phyloP scores from a whole-genome alignment of 2,329 filamentous ascomycete genomes.

The Helminthosporium solani region DNA sequence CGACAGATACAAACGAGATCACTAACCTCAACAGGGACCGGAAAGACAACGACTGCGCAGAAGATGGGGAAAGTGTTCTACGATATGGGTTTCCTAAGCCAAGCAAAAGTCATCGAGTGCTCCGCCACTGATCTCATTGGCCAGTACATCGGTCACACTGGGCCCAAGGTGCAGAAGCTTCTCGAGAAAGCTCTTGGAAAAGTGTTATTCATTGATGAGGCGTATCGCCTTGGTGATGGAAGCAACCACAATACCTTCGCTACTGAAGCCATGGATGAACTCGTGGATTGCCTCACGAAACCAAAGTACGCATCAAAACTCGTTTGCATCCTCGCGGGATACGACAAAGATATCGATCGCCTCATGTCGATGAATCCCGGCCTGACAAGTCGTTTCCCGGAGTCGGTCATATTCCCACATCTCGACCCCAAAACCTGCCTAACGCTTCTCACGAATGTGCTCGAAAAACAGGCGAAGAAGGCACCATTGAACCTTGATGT shows the following conservation, averaged over 20 bases:
- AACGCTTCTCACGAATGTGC: slow-evolving; percentile 42
- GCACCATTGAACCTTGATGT: slow-evolving; percentile 30
- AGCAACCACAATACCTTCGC: slow-evolving; percentile 52
- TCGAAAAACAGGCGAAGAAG: slow-evolving; percentile 40
- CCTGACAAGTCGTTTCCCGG: slow-evolving; percentile 65
- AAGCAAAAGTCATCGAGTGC: slow-evolving; percentile 61
- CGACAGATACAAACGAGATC: background rate
- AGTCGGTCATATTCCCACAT: slow-evolving; percentile 57
- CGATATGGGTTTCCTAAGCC: slow-evolving; percentile 67
- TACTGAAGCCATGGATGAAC: slow-evolving; percentile 55
- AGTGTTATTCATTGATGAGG: slow-evolving; percentile 72
- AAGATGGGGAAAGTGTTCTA: slow-evolving; percentile 76
- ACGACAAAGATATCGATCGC: slow-evolving; percentile 64
- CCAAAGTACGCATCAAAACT: slow-evolving; percentile 60
- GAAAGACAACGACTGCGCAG: slow-evolving; percentile 71
- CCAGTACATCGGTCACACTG: slow-evolving; percentile 68
- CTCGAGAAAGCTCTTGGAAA: slow-evolving; percentile 64
- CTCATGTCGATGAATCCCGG: slow-evolving; percentile 64
- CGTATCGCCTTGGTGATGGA: slow-evolving; percentile 61
- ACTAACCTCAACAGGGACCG: slow-evolving; percentile 54
- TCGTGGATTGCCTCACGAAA: slow-evolving; percentile 57
- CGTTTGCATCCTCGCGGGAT: slow-evolving; percentile 69
- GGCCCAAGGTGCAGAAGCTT: slow-evolving; percentile 62
- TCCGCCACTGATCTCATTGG: slow-evolving; percentile 70
- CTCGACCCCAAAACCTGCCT: slow-evolving; percentile 34